Evolutionary conservation across 2,329 filamentous ascomycete species (phyloP).

Genomic region (Botrytis aclada): DNA sequence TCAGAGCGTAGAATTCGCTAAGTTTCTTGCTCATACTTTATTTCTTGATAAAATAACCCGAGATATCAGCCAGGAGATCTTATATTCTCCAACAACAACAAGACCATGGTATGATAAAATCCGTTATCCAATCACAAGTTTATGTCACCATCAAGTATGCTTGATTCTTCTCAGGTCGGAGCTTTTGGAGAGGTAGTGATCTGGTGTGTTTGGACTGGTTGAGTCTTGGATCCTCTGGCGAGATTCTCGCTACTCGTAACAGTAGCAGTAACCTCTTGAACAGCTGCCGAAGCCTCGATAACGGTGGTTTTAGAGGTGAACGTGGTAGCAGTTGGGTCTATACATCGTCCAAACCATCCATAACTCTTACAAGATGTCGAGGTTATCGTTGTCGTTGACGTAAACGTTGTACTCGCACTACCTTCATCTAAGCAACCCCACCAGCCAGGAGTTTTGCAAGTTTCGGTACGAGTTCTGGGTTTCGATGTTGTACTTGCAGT

Average conservation of each 20-base stretch:
- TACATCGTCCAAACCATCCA: conserved; percentile 20
- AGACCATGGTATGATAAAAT: neutral
- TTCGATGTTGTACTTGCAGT: conserved; percentile 51
- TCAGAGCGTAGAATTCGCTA: neutral
- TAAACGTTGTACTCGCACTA: conserved; percentile 35
- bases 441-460: conserved; percentile 87
- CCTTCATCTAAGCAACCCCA: conserved; percentile 47
- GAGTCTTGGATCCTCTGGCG: neutral
- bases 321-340: neutral
- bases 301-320: conserved; percentile 17
- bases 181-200: conserved; percentile 10
- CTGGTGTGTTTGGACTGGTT: neutral
- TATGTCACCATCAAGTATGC: neutral
- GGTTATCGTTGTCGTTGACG: conserved; percentile 25
- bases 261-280: neutral
- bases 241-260: neutral
- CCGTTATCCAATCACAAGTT: neutral
- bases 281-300: conserved; percentile 13
- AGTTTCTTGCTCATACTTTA: neutral
- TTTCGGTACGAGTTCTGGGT: conserved; percentile 69
- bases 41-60: neutral
- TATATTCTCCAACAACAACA: neutral
- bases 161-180: neutral
- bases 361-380: conserved; percentile 23
- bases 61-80: neutral